phyloP scores from a whole-genome alignment of 345 rosid species.

The Camelina hispida region DNA sequence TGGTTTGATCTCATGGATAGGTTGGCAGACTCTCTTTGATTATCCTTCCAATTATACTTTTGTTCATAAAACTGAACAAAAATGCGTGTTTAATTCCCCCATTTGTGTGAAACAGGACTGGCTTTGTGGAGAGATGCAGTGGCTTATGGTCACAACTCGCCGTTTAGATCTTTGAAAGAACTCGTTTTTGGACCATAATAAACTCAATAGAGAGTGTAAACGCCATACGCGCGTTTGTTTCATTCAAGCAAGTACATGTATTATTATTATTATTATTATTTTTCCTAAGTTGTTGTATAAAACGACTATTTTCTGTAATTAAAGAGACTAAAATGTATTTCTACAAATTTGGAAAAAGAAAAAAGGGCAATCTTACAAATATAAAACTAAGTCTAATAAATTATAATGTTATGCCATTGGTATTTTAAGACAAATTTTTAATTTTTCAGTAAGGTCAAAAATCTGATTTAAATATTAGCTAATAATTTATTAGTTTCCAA shows the following conservation, averaged over 20 bases:
- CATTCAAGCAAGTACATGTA: conserved; percentile 18
- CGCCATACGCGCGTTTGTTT: neutral
- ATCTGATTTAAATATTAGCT: too few relatives aligned
- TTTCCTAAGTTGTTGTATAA: conserved; percentile 16
- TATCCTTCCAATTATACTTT: neutral
- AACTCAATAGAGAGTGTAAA: conserved; percentile 11
- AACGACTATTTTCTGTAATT: neutral
- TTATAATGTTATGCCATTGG: too few relatives aligned
- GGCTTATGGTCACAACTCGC: conserved; percentile 68
- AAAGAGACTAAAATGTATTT: too few relatives aligned
- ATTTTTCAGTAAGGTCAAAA: too few relatives aligned
- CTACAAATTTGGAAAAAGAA: neutral
- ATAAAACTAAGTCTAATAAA: too few relatives aligned
- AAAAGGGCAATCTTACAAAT: too few relatives aligned
- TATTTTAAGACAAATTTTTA: too few relatives aligned
- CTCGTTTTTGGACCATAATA: conserved; percentile 63
- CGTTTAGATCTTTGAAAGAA: conserved; percentile 67
- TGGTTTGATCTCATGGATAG: conserved; percentile 82
- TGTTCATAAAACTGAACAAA: neutral
- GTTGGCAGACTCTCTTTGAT: conserved; percentile 41
- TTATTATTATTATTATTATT: conserved; percentile 1
- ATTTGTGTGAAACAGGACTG: conserved; percentile 54
- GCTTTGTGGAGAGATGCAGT: conserved; percentile 75
- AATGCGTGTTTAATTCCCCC: neutral
- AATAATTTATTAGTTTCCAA: too few relatives aligned